Evolutionary conservation across 768 basidiomycete genomes (phyloP).

Genomic region (Kwoniella bestiolae): DNA sequence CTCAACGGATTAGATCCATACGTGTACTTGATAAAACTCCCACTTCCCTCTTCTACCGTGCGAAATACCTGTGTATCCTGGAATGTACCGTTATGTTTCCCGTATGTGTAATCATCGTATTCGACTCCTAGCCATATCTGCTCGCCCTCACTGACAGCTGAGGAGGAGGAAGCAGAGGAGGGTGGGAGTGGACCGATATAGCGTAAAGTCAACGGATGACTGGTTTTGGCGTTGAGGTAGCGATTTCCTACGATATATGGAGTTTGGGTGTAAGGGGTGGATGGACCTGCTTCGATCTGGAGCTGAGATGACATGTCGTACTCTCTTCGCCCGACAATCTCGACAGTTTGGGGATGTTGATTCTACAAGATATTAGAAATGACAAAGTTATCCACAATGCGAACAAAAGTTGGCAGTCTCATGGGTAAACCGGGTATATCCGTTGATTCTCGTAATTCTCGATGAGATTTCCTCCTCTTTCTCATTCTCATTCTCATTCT

Average conservation of each 20-base stretch:
- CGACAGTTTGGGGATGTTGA: too few relatives aligned
- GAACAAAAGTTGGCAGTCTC: too few relatives aligned
- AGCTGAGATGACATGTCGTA: too few relatives aligned
- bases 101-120: conserved; percentile 84
- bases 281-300: too few relatives aligned
- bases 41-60: conserved; percentile 38
- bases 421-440: too few relatives aligned
- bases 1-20: conserved; percentile 9
- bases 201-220: conserved; percentile 37
- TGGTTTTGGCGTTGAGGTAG: conserved; percentile 43
- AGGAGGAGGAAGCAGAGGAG: background rate
- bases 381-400: too few relatives aligned
- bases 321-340: too few relatives aligned
- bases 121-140: conserved; percentile 89
- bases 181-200: conserved; percentile 44
- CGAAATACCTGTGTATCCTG: conserved; percentile 77
- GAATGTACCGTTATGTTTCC: conserved; percentile 84
- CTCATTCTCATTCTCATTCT: too few relatives aligned
- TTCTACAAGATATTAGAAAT: too few relatives aligned
- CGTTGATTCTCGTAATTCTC: too few relatives aligned
- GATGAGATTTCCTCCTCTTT: too few relatives aligned
- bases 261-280: background rate
- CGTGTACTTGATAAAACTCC: conserved; percentile 42
- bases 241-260: conserved; percentile 28
- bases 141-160: background rate